Percentiles rank a stretch among this genome's conserved stretches.
Conservation (phyloP, 768 basidiomycete species). For the Tulasnella sp. region DNA sequence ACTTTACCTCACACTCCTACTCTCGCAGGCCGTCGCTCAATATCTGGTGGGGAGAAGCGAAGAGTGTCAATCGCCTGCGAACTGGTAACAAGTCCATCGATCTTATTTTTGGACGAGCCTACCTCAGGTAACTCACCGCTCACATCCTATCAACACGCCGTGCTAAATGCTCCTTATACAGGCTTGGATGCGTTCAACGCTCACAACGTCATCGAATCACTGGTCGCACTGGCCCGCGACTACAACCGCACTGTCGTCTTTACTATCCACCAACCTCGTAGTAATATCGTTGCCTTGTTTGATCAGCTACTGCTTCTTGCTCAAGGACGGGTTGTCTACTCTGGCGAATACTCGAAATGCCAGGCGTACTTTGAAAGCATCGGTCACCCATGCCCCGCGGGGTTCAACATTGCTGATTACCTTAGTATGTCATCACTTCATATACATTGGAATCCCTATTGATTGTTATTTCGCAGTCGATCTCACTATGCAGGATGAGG, state of each 20-base stretch:
- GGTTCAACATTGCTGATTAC: constrained; percentile 96
- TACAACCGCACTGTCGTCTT: constrained; percentile 94
- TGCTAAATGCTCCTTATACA: constrained; percentile 22
- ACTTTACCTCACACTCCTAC: background rate
- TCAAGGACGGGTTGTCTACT: constrained; percentile 72
- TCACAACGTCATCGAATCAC: constrained; percentile 80
- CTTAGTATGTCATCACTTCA: constrained; percentile 48
- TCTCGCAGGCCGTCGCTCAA: constrained; percentile 60
- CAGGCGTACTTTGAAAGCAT: constrained; percentile 70
- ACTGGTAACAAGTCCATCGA: constrained; percentile 91
- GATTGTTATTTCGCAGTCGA: constrained; percentile 39
- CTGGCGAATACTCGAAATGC: constrained; percentile 61
- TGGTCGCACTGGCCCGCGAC: constrained; percentile 70
- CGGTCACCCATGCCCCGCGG: constrained; percentile 75
- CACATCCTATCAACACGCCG: background rate
- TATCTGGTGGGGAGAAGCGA: constrained; percentile 95
- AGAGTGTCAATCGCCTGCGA: constrained; percentile 97
- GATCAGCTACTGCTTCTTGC: constrained; percentile 83
- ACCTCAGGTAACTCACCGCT: constrained; percentile 54
- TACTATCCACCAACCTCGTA: constrained; percentile 96
- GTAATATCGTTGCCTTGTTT: constrained; percentile 92
- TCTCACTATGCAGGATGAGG: constrained; percentile 46
- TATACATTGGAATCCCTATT: background rate
- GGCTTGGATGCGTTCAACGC: constrained; percentile 94
- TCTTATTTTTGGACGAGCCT: constrained; percentile 93